phyloP scores from a whole-genome alignment of 2,329 filamentous ascomycete species.

The Seiridium unicorne region DNA sequence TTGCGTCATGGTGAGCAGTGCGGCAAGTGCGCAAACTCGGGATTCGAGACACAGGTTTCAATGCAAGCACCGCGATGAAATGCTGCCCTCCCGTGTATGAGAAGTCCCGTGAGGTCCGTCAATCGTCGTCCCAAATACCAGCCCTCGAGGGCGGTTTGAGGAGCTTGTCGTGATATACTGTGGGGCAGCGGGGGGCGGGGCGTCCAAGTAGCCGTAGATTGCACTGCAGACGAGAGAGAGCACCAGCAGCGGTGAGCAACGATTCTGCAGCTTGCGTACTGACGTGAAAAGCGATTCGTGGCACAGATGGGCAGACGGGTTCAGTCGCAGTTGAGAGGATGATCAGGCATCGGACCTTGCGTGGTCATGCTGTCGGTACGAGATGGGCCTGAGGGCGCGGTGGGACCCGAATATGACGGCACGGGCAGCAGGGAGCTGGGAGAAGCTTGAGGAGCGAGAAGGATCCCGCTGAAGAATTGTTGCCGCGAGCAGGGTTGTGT shows the following conservation, averaged over 20 bases:
- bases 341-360: neutral
- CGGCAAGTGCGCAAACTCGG: neutral
- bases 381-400: neutral
- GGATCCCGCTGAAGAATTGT: neutral
- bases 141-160: neutral
- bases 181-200: slow-evolving; percentile 5
- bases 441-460: neutral
- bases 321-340: neutral
- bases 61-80: neutral
- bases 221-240: too few species aligned
- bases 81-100: neutral
- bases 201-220: too few species aligned
- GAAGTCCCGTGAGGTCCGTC: too few species aligned
- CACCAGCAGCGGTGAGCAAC: too few species aligned
- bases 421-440: neutral
- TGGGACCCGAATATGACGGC: neutral
- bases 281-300: too few species aligned
- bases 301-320: too few species aligned
- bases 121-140: too few species aligned
- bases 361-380: slow-evolving; percentile 4
- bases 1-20: slow-evolving; percentile 62
- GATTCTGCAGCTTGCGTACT: too few species aligned
- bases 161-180: neutral
- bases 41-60: neutral
- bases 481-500: neutral